Conservation (phyloP, 306 rosid species). For the Acmispon strigosus region DNA sequence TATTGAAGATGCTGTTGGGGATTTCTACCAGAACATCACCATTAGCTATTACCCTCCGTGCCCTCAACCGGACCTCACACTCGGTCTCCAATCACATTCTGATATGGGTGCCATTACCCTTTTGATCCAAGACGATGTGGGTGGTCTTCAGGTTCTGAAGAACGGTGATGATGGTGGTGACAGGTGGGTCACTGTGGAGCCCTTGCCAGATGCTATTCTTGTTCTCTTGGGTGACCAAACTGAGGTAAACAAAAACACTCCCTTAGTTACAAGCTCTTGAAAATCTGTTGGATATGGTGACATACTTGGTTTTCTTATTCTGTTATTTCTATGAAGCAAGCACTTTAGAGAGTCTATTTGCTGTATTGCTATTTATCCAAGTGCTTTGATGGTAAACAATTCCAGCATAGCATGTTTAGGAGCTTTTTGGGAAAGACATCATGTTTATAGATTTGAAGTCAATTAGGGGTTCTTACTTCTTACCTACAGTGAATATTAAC, state of each 20-base stretch:
- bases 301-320: background rate
- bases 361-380: background rate
- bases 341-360: background rate
- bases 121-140: conserved; percentile 77
- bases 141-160: conserved; percentile 72
- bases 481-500: background rate
- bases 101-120: conserved; percentile 78
- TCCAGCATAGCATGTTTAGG: background rate
- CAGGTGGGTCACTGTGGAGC: conserved; percentile 60
- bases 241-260: conserved; percentile 46
- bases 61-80: conserved; percentile 82
- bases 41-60: conserved; percentile 81
- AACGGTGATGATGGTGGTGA: conserved; percentile 24
- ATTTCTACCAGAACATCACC: conserved; percentile 72
- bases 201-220: conserved; percentile 63
- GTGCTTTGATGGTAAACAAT: background rate
- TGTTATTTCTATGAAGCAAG: background rate
- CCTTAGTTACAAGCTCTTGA: background rate
- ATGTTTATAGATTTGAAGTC: background rate
- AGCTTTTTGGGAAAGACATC: background rate
- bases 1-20: conserved; percentile 64
- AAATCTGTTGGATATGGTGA: background rate
- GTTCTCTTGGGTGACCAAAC: conserved; percentile 83
- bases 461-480: background rate
- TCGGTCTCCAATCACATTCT: conserved; percentile 88